These are phyloP conservation scores for Solanum hybrid DNA, from an alignment of 305 asterid genomes.

Conservation along the genomic window DNA sequence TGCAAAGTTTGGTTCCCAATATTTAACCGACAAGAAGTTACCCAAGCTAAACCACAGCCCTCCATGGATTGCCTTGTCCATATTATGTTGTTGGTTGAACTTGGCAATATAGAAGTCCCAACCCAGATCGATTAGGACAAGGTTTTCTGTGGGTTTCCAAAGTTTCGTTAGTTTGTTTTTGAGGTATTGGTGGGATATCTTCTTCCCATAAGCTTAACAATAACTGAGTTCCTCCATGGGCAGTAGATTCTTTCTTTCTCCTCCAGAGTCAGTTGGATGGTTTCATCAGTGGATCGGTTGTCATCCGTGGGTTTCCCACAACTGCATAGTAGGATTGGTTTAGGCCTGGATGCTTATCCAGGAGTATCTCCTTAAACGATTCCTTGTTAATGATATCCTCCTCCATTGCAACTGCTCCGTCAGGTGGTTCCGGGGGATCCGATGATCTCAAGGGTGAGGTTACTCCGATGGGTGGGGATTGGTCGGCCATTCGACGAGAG, in stretches of 20 bases:
- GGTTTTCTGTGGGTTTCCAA: neutral
- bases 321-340: neutral
- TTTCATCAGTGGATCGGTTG: neutral
- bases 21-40: too few relatives aligned
- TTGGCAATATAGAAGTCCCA: neutral
- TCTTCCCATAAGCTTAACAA: neutral
- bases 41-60: neutral
- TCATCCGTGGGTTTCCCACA: neutral
- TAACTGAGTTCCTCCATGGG: neutral
- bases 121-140: neutral
- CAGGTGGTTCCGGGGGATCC: neutral
- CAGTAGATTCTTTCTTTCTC: neutral
- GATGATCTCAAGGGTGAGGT: neutral
- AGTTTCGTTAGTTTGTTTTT: too few relatives aligned
- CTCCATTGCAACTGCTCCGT: neutral
- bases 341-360: neutral
- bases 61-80: neutral
- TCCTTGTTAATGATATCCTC: neutral
- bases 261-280: neutral
- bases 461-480: neutral
- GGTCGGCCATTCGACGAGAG: neutral
- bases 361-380: neutral
- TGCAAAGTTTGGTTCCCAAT: neutral
- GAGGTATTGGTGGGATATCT: neutral
- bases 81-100: neutral